Base-by-base conservation (phyloP, 2,329 filamentous ascomycete species). In the Trichoderma lentiforme region DNA sequence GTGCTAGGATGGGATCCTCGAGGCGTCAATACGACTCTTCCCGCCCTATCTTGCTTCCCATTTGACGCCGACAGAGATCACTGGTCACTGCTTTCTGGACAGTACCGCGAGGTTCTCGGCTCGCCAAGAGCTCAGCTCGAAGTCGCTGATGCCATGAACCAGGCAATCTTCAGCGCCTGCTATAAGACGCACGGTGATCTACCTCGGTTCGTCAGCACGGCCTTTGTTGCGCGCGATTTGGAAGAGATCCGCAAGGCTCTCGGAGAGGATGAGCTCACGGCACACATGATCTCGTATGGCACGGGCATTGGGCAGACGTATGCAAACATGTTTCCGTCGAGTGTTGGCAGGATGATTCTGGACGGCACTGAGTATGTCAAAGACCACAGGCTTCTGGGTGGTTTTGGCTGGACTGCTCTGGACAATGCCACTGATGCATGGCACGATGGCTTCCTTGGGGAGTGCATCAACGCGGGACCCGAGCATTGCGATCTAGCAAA, bases 1-100 rank as follows among this genome's bases (percentile, higher is more conserved):
- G 82, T 87, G 6, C 76, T 88, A 15, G 84, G 85, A n/a, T 88
- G 84, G 82, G 86, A 88, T 66, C 86, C 86, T n/a, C 82, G 86
- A 4, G 86, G 86, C 2, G 84, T 87, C 68, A 87, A 87, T 74
- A 76, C 79, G 1, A 84, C 85, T 1, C 81, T 81, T 7, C 86
- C 86, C 0, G 76, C 81, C 4, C 75, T 84, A 2, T 77, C 83
- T 2, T 88, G 86, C 77, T 87, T 83, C 65, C 83, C 85, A 5
- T 78, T 82, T 68, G 79, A 85, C 57, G 83, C 81, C 9, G 79
- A 84, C 74, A 81, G 85, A 2, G 84, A 86, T 72, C 83, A 81
- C 68, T 87, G 85, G 85, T 78, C 78, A 14, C 77, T 84, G 53
- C 71, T 82, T n/a, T 77, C 78, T 14, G 76, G 74, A 2, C 81